These are phyloP conservation scores for Paecilomyces niveus DNA, from an alignment of 2,329 filamentous ascomycete species.

Conservation along the genomic window DNA sequence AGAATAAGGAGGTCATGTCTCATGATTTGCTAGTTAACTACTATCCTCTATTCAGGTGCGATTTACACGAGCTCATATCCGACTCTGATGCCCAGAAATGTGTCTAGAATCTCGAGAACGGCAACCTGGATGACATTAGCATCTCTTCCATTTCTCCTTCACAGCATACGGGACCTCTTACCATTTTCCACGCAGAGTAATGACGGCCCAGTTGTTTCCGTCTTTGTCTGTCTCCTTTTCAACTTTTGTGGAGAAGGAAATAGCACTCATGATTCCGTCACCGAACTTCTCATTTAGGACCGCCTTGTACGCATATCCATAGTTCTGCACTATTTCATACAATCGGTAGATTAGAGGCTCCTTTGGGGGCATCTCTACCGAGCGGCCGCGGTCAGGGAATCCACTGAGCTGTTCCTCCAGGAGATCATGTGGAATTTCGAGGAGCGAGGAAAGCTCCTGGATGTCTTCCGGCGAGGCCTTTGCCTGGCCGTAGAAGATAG, in stretches of 20 bases:
- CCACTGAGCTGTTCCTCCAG: conserved; percentile 60
- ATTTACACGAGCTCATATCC: neutral
- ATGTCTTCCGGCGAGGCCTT: conserved; percentile 65
- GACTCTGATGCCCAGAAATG: neutral
- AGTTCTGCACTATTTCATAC: conserved; percentile 94
- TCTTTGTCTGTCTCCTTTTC: conserved; percentile 88
- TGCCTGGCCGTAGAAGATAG: conserved; percentile 85
- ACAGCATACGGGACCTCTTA: conserved; percentile 34
- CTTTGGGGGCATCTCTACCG: conserved; percentile 73
- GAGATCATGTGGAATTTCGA: conserved; percentile 51
- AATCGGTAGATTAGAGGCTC: conserved; percentile 85
- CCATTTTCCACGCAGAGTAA: conserved; percentile 80
- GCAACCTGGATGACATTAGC: conserved; percentile 29
- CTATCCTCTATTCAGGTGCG: neutral
- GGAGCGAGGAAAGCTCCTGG: conserved; percentile 57
- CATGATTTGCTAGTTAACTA: neutral
- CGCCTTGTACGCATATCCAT: conserved; percentile 93
- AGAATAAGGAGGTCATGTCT: neutral
- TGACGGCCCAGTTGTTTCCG: conserved; percentile 75
- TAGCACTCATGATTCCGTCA: conserved; percentile 94
- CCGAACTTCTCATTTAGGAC: conserved; percentile 93
- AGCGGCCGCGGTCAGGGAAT: conserved; percentile 73
- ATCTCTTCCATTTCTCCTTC: neutral
- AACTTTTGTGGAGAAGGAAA: conserved; percentile 81
- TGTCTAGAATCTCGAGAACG: conserved; percentile 39